Percentiles rank a stretch among this genome's conserved stretches.
These are phyloP conservation scores for Ophiocordyceps robertsii DNA, from an alignment of 2,329 filamentous ascomycete species.

Conservation along the genomic window DNA sequence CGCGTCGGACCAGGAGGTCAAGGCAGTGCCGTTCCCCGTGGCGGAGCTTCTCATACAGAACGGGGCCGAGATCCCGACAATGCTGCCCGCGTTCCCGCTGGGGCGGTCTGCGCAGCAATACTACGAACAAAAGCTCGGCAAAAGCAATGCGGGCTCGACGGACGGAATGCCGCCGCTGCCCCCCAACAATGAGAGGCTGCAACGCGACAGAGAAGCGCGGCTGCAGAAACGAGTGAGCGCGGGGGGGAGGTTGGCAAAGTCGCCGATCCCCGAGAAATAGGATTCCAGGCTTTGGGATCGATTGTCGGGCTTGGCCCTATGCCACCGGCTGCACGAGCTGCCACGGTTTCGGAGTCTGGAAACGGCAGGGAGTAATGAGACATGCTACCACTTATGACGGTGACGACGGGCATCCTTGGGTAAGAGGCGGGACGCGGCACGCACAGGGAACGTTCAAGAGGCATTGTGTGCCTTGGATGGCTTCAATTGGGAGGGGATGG, in stretches of 20 bases:
- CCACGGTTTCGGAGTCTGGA: conserved; percentile 12
- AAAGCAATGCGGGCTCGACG: conserved; percentile 27
- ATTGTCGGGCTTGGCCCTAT: conserved; percentile 22
- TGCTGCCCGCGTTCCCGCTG: conserved; percentile 70
- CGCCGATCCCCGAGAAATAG: conserved; percentile 49
- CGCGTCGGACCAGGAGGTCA: conserved; percentile 30
- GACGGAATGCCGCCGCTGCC: conserved; percentile 54
- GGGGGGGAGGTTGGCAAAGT: conserved; percentile 56
- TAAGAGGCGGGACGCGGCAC: conserved; percentile 1
- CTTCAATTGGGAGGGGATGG: not conserved
- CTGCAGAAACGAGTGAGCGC: conserved; percentile 71
- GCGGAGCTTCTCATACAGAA: conserved; percentile 90
- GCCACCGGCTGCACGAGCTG: conserved; percentile 19
- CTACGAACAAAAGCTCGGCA: conserved; percentile 60
- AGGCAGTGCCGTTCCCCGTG: conserved; percentile 63
- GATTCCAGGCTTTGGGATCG: conserved; percentile 26
- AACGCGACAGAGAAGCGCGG: conserved; percentile 52
- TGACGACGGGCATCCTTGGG: conserved; percentile 1
- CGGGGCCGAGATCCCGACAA: conserved; percentile 70
- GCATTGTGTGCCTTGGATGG: not conserved
- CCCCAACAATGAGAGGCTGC: conserved; percentile 31
- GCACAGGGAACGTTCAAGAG: not conserved
- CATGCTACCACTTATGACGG: conserved; percentile 5
- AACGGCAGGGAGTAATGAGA: conserved; percentile 3
- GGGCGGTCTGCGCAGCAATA: conserved; percentile 71